Evolutionary conservation across 176 grass and related monocot genomes (phyloP).

Genomic region (Triticum timopheevii): DNA sequence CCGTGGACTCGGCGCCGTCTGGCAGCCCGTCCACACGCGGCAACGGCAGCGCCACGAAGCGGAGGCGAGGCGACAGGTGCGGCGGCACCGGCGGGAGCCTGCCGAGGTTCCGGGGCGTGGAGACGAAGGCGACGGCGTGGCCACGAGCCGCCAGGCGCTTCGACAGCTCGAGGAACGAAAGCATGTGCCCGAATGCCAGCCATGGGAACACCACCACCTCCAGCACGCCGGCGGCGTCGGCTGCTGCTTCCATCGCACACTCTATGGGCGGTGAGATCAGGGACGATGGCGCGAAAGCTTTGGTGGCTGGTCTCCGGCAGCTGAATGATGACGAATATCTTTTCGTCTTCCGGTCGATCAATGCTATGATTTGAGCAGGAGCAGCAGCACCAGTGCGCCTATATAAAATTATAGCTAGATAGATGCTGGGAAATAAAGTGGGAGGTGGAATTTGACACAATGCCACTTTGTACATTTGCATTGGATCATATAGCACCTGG

Average conservation of each 20-base stretch:
- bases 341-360: too few relatives aligned
- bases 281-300: not conserved
- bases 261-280: not conserved
- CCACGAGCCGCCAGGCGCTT: constrained; percentile 39
- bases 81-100: constrained; percentile 35
- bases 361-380: too few relatives aligned
- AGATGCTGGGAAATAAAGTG: too few relatives aligned
- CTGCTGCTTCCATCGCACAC: not conserved
- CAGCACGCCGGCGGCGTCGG: not conserved
- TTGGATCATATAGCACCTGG: too few relatives aligned
- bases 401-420: too few relatives aligned
- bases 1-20: too few relatives aligned
- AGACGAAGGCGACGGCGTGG: constrained; percentile 45
- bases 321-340: too few relatives aligned
- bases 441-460: too few relatives aligned
- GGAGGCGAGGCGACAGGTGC: constrained; percentile 1
- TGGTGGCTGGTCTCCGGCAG: too few relatives aligned
- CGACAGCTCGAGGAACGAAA: constrained; percentile 47
- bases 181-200: constrained; percentile 62
- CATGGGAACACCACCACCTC: constrained; percentile 51
- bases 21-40: constrained; percentile 3
- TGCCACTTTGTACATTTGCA: too few relatives aligned
- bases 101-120: constrained; percentile 52
- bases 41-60: constrained; percentile 27
- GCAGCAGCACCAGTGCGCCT: too few relatives aligned